Conservation (phyloP, 1,139 yeast species). For the Suhomyces chickasaworum region DNA sequence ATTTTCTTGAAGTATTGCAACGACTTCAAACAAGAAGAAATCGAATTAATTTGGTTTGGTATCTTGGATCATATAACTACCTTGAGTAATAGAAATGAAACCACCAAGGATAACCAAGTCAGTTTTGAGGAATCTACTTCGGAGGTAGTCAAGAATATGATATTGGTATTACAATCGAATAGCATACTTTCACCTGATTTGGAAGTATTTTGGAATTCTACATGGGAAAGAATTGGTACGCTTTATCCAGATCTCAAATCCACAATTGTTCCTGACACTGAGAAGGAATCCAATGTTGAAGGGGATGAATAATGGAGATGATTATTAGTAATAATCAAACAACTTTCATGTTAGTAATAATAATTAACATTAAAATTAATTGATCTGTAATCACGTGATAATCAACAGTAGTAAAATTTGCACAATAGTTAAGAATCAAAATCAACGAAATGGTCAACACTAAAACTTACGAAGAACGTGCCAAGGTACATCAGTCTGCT, state of each 20-base stretch:
- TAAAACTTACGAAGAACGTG: conserved; percentile 65
- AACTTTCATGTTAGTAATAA: neutral
- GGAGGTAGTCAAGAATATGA: conserved; percentile 65
- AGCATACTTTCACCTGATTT: conserved; percentile 27
- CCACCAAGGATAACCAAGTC: conserved; percentile 18
- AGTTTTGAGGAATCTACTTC: conserved; percentile 56
- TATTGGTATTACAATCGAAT: conserved; percentile 39
- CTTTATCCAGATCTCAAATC: conserved; percentile 47
- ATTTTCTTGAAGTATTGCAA: conserved; percentile 59
- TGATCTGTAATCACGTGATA: neutral
- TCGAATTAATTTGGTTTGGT: conserved; percentile 37
- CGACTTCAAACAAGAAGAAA: conserved; percentile 27
- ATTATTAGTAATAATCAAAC: neutral
- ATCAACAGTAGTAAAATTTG: neutral
- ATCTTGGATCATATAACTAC: conserved; percentile 36
- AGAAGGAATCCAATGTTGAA: neutral
- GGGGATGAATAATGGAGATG: neutral
- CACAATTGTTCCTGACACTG: conserved; percentile 22
- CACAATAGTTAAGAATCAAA: neutral
- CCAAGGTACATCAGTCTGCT: conserved; percentile 68
- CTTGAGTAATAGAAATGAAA: conserved; percentile 40
- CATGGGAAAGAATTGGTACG: conserved; percentile 48
- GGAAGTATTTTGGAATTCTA: conserved; percentile 30
- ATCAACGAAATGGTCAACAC: conserved; percentile 23
- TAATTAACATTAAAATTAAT: no score